Percentiles rank a stretch among this genome's conserved stretches.
Evolutionary conservation across 768 basidiomycete genomes (phyloP).

Genomic region (Lentinus brumalis): DNA sequence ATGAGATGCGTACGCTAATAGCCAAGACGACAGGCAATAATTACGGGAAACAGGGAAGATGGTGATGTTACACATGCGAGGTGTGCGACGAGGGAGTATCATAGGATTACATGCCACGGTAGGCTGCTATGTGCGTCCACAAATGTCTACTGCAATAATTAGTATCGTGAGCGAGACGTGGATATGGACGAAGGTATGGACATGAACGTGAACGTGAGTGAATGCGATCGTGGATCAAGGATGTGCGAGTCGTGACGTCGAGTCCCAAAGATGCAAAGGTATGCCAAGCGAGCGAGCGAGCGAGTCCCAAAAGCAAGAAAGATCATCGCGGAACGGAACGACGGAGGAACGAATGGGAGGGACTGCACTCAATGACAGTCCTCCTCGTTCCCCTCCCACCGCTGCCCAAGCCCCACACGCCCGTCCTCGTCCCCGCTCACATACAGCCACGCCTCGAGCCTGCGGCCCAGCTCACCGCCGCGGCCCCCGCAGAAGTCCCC

Average conservation of each 20-base stretch:
- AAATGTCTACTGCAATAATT: not conserved
- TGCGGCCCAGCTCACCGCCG: conserved; percentile 74
- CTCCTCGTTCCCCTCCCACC: conserved; percentile 26
- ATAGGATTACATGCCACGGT: conserved; percentile 14
- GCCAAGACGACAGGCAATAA: not conserved
- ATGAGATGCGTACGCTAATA: no score
- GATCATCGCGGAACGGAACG: not conserved
- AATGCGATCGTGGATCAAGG: not conserved
- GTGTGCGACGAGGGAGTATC: not conserved
- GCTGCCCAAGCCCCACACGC: conserved; percentile 27
- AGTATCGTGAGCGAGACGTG: not conserved
- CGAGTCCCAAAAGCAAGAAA: not conserved
- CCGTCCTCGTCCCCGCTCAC: conserved; percentile 31
- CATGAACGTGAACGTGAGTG: not conserved
- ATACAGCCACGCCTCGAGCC: conserved; percentile 73
- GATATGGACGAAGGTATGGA: not conserved
- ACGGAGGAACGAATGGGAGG: no score
- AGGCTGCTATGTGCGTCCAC: not conserved
- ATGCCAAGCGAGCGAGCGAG: not conserved
- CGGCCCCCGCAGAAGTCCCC: conserved; percentile 81
- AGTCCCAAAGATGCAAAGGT: conserved; percentile 6
- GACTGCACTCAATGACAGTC: not conserved
- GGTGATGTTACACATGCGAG: not conserved
- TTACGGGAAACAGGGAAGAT: not conserved
- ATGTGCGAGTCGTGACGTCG: not conserved